Evolutionary conservation across 352 stramenopile genomes (phyloP), one percentile per base, ranked within the genome.

Genomic region (Globisporangium solare): DNA sequence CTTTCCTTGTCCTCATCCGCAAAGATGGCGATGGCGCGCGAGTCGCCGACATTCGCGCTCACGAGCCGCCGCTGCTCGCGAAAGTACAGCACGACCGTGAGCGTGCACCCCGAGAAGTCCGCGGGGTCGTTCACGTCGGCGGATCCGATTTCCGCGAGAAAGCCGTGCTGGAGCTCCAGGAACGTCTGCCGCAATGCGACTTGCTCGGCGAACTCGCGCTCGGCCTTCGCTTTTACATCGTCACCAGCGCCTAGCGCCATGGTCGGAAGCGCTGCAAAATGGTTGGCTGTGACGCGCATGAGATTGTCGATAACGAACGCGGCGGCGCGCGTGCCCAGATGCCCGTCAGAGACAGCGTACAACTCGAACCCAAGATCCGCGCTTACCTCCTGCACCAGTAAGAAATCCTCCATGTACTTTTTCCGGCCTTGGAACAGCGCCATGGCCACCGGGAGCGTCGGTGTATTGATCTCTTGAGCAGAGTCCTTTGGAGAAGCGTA

Each of bases 301-400:
- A 89, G 49, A 24, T 86, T 68, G 13, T 74, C 49, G 3, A 73
- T 54, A 11, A 89, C 86, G 60, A 88, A 98, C 42, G 86, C 82
- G 1, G 89, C 91, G 13, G 93, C 94, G 14, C 88, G 60, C 51
- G 87, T 96, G 15, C 95, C 95, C 51, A 94, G 78, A 63, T 98
- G 96, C 1, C 96, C 96, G 73, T 99, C 96, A 41, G 97, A 90
- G n/a, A 99, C 80, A 13, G 88, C 94, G 66, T 95, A 98, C 54
- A 98, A 86, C 27, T 97, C 80, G 56, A 92, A 89, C 12, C 53
- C 76, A 8, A 82, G 56, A 50, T 70, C 58, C 17, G 63, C 40
- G 32, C 76, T 65, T 4, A 58, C 55, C 27, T 35, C 7, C n/a
- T 64, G 58, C 4, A 79, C 65, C 15, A 83, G 56, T 37, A 89